Percentiles rank a stretch among this genome's conserved stretches.
Conservation (phyloP, 1,139 yeast genomes). For the Candida sojae region DNA sequence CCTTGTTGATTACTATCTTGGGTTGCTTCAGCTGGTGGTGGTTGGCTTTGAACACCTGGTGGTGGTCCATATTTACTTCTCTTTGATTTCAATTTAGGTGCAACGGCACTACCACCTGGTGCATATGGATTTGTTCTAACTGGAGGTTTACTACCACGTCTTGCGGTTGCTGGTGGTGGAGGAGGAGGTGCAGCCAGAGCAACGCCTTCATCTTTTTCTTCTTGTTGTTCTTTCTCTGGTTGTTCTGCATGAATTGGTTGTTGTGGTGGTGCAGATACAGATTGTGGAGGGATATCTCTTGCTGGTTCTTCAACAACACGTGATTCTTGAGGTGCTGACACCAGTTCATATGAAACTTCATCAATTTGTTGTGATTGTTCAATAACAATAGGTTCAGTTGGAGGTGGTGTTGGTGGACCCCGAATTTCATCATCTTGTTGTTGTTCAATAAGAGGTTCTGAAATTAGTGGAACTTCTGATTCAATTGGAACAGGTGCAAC, state of each 20-base stretch:
- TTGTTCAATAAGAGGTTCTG: neutral
- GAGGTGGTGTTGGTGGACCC: slow-evolving; percentile 15
- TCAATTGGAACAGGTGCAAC: neutral
- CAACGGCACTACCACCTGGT: slow-evolving; percentile 24
- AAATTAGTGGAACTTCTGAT: neutral
- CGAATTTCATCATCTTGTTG: neutral
- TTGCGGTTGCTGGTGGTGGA: slow-evolving; percentile 6
- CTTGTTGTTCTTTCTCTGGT: neutral
- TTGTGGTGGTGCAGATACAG: slow-evolving; percentile 3
- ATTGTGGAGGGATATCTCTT: neutral
- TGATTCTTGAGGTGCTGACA: slow-evolving; percentile 9
- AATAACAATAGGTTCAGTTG: neutral
- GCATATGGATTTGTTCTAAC: slow-evolving; percentile 42
- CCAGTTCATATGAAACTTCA: slow-evolving; percentile 7
- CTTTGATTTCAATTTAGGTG: slow-evolving; percentile 16
- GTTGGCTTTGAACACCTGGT: slow-evolving; percentile 17
- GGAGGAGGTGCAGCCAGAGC: slow-evolving; percentile 6
- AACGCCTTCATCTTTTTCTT: slow-evolving; percentile 6
- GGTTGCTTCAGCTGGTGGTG: slow-evolving; percentile 16
- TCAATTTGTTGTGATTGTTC: neutral
- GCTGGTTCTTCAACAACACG: neutral
- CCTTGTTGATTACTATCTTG: slow-evolving; percentile 6
- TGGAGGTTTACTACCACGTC: slow-evolving; percentile 8
- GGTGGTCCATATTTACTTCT: slow-evolving; percentile 36
- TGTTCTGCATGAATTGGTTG: neutral